Evolutionary conservation across 2,329 filamentous ascomycete genomes (phyloP).

Genomic region (Hansfordia pulvinata): DNA sequence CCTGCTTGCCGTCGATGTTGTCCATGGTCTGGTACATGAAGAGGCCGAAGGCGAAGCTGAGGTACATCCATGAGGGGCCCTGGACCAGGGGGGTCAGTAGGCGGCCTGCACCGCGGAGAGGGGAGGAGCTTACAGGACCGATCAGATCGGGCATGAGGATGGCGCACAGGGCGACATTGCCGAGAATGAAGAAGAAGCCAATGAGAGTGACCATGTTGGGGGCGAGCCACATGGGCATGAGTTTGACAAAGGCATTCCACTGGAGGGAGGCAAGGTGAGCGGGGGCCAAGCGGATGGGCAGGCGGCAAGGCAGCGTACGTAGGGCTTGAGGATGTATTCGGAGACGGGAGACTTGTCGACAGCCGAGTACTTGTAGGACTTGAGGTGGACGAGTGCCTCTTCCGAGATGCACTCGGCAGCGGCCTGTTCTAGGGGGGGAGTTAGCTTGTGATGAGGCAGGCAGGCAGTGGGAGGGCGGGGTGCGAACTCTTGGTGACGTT

Average conservation of each 20-base stretch:
- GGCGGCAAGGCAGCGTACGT: slow-evolving; percentile 47
- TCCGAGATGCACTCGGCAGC: slow-evolving; percentile 69
- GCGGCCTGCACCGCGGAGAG: slow-evolving; percentile 4
- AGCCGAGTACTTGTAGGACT: slow-evolving; percentile 92
- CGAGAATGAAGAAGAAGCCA: slow-evolving; percentile 88
- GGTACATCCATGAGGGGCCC: slow-evolving; percentile 87
- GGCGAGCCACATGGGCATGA: slow-evolving; percentile 89
- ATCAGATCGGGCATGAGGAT: slow-evolving; percentile 80
- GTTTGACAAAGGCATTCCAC: slow-evolving; percentile 94
- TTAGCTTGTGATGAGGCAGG: too few species aligned
- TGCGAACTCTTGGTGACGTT: too few species aligned
- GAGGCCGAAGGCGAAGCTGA: slow-evolving; percentile 85
- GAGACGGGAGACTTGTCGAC: slow-evolving; percentile 94
- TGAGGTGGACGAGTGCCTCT: slow-evolving; percentile 80
- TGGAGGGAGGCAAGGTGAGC: slow-evolving; percentile 23
- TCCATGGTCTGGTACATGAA: slow-evolving; percentile 99
- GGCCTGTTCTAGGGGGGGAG: slow-evolving; percentile 40
- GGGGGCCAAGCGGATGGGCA: slow-evolving; percentile 4
- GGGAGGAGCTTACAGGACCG: slow-evolving; percentile 54
- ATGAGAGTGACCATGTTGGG: slow-evolving; percentile 95
- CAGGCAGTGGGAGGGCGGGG: too few species aligned
- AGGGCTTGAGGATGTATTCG: slow-evolving; percentile 85
- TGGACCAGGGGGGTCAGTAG: slow-evolving; percentile 18
- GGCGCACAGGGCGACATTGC: slow-evolving; percentile 61
- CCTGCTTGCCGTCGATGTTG: slow-evolving; percentile 97